Evolutionary conservation across 2,329 filamentous ascomycete genomes (phyloP), one percentile per base, ranked within the genome.

Genomic region (Huntiella decipiens): DNA sequence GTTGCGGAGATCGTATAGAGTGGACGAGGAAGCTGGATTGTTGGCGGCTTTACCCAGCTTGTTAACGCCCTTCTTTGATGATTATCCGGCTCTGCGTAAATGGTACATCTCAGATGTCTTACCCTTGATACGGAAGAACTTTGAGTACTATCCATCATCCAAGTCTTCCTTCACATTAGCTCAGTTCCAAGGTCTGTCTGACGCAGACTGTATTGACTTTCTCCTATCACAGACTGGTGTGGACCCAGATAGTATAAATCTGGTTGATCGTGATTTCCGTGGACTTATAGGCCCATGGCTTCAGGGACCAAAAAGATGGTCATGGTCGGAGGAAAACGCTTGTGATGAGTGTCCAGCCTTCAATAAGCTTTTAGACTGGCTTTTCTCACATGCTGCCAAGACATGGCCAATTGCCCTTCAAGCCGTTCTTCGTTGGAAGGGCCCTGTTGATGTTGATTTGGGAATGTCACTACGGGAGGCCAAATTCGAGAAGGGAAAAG

Each of bases 241-340:
- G 16, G 55, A 54, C 12, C 58, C 66, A 28, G 61, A 64, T 35
- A 60, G 64, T 2, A 50, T 62, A 13, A 49, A 53, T 1, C 57
- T 65, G 34, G 56, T 78, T 41, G 75, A 73, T 1, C 70, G 79
- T 47, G 80, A 86, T 55, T 56, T 87, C 46, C 72, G 73, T 51
- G 73, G 77, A 0, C 56, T 87, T 34, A 62, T 87, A 43, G 77
- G 76, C 0, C 82, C 82, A 2, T 88, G 82, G 82, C 63, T 86
- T 42, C 76, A 80, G 54, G 51, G 39, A 12, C 42, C 10, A 16
- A 22, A 36, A 4, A 48, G 38, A 19, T 52, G 44, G 51, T 13
- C n/a, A 16, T 38, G 40, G 38, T 53, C 53, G 12, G 53, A 57
- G 5, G 47, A 55, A 5, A 55, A 52, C n/a, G 47, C 59, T 43